A percentile compares a stretch with the other conserved stretches of the same genome.
Evolutionary conservation across 169 alveolate species (phyloP).

Genomic region (Eimeria necatrix): DNA sequence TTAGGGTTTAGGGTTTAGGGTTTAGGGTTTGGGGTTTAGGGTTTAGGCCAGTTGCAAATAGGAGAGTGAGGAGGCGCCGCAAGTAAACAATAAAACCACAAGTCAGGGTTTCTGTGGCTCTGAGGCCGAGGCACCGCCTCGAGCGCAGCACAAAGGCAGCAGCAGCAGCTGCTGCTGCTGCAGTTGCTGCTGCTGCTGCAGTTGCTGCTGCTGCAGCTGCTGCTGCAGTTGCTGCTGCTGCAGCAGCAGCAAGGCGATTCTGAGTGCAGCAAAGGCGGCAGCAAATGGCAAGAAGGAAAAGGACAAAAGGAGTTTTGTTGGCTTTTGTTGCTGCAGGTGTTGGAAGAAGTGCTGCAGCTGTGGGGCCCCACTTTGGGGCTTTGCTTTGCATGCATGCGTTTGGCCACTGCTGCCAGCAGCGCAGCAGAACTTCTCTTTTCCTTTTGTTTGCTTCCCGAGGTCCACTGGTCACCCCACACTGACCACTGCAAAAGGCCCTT

Average conservation of each 20-base stretch:
- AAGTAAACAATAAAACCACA: background rate
- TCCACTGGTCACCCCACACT: no score
- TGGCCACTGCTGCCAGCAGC: conserved; percentile 35
- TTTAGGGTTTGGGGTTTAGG: no score
- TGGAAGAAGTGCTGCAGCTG: background rate
- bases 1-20: no score
- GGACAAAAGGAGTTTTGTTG: background rate
- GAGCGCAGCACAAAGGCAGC: no score
- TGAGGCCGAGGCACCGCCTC: no score
- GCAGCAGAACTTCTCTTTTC: background rate
- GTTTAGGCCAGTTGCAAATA: background rate
- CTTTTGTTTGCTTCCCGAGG: background rate
- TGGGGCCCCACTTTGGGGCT: background rate
- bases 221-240: no score
- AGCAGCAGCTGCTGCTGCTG: background rate
- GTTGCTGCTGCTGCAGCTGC: background rate
- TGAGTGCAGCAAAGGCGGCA: no score
- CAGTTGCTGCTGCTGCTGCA: no score
- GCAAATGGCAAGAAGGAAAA: no score
- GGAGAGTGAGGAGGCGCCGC: background rate
- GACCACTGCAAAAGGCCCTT: no score
- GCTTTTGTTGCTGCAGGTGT: background rate
- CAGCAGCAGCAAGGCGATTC: no score
- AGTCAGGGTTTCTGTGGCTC: background rate
- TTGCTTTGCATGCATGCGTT: conserved; percentile 10